Conservation (phyloP, 352 stramenopile genomes). For the Phytopythium cucurbitacearum region DNA sequence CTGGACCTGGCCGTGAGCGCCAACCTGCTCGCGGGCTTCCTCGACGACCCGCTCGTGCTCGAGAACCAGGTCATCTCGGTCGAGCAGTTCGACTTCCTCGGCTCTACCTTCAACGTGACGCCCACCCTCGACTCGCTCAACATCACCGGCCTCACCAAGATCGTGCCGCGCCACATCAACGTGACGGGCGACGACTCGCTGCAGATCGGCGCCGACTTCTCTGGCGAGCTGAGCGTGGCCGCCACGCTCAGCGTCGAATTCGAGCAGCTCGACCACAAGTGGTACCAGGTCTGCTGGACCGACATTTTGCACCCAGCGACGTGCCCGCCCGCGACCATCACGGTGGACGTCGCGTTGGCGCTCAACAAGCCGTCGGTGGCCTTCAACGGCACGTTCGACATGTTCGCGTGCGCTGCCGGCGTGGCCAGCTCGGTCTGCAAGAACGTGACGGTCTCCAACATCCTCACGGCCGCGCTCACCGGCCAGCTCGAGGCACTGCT, state of each 20-base stretch:
- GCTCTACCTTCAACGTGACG: slow-evolving; percentile 22
- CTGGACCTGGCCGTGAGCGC: slow-evolving; percentile 21
- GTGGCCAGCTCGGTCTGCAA: slow-evolving; percentile 17
- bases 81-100: slow-evolving; percentile 23
- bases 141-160: slow-evolving; percentile 20
- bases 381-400: slow-evolving; percentile 20
- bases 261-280: slow-evolving; percentile 27
- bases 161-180: slow-evolving; percentile 28
- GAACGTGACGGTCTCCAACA: slow-evolving; percentile 28
- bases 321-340: slow-evolving; percentile 21
- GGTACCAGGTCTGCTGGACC: slow-evolving; percentile 45
- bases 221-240: slow-evolving; percentile 16
- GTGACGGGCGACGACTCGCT: slow-evolving; percentile 20
- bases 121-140: slow-evolving; percentile 25
- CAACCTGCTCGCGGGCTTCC: slow-evolving; percentile 20
- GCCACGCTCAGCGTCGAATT: slow-evolving; percentile 21
- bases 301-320: slow-evolving; percentile 24
- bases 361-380: slow-evolving; percentile 18
- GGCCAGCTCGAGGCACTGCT: slow-evolving; percentile 16
- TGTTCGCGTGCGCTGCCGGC: slow-evolving; percentile 14
- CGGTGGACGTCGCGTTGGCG: slow-evolving; percentile 20
- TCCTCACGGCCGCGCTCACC: slow-evolving; percentile 25
- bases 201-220: slow-evolving; percentile 24
- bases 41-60: slow-evolving; percentile 23
- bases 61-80: slow-evolving; percentile 16